Evolutionary conservation across 345 rosid species (phyloP).

Genomic region (Camelina sativa): DNA sequence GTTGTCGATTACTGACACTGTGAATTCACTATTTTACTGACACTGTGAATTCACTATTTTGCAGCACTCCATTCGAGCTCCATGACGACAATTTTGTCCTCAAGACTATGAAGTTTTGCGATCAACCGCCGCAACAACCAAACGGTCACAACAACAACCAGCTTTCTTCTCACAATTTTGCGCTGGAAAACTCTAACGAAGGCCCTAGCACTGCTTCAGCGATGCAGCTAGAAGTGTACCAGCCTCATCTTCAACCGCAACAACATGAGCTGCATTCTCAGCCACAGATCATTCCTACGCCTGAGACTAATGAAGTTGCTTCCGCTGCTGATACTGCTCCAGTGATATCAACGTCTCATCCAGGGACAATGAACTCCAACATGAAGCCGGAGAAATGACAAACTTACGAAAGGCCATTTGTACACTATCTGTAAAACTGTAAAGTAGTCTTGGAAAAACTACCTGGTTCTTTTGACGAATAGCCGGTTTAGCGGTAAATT

Average conservation of each 20-base stretch:
- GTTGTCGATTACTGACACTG: neutral
- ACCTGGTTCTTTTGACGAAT: neutral
- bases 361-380: slow-evolving; percentile 67
- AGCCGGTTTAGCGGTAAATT: slow-evolving; percentile 26
- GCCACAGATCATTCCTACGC: slow-evolving; percentile 46
- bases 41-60: slow-evolving; percentile 21
- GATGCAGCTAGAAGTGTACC: slow-evolving; percentile 39
- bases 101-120: slow-evolving; percentile 89
- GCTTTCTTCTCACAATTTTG: slow-evolving; percentile 31
- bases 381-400: slow-evolving; percentile 77
- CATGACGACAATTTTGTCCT: slow-evolving; percentile 96
- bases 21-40: slow-evolving; percentile 21
- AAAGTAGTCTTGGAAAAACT: slow-evolving; percentile 49
- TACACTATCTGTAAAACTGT: slow-evolving; percentile 67
- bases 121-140: slow-evolving; percentile 50
- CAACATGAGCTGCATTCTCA: slow-evolving; percentile 35
- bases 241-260: slow-evolving; percentile 37
- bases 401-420: slow-evolving; percentile 33
- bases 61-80: slow-evolving; percentile 99
- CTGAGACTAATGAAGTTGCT: slow-evolving; percentile 37
- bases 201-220: slow-evolving; percentile 60
- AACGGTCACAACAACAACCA: slow-evolving; percentile 46
- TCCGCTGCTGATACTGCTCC: slow-evolving; percentile 34
- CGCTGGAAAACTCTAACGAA: slow-evolving; percentile 51
- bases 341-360: slow-evolving; percentile 60